These are phyloP conservation scores for Malus orientalis DNA, from an alignment of 306 rosid species.

Conservation along the genomic window DNA sequence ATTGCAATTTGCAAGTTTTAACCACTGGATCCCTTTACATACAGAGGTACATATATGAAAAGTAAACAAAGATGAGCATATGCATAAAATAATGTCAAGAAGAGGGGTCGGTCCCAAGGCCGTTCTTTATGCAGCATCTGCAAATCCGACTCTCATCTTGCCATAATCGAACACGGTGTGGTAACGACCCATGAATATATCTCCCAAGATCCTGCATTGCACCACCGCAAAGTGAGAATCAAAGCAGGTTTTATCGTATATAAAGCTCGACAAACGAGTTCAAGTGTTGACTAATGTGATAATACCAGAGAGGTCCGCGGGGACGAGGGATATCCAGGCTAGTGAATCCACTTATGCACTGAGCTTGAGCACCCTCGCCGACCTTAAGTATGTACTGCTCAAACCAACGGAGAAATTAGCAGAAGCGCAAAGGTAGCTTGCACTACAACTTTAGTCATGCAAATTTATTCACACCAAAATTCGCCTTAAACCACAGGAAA, in stretches of 20 bases:
- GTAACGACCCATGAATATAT: conserved; percentile 84
- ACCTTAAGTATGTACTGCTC: conserved; percentile 75
- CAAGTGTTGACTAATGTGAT: not conserved
- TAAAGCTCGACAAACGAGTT: not conserved
- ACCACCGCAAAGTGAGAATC: conserved; percentile 14
- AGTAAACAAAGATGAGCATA: not conserved
- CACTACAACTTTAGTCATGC: not conserved
- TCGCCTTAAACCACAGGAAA: not conserved
- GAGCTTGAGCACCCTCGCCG: conserved; percentile 59
- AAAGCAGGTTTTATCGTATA: conserved; percentile 1
- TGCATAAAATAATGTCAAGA: not conserved
- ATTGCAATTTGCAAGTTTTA: conserved; percentile 3
- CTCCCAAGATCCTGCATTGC: conserved; percentile 84
- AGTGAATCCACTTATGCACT: conserved; percentile 86
- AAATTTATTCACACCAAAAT: not conserved
- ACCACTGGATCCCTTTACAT: not conserved
- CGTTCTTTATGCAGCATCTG: conserved; percentile 59
- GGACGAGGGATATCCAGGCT: conserved; percentile 87
- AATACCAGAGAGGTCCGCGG: conserved; percentile 89
- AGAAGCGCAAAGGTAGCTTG: not conserved
- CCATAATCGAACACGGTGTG: conserved; percentile 87
- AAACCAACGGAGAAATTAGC: conserved; percentile 19
- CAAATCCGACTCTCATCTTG: conserved; percentile 68
- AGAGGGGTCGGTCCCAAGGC: not conserved
- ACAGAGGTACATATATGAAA: not conserved